Percentiles rank a stretch among this genome's conserved stretches.
phyloP scores from a whole-genome alignment of 768 basidiomycete genomes.

The Auricularia auricula-judae region DNA sequence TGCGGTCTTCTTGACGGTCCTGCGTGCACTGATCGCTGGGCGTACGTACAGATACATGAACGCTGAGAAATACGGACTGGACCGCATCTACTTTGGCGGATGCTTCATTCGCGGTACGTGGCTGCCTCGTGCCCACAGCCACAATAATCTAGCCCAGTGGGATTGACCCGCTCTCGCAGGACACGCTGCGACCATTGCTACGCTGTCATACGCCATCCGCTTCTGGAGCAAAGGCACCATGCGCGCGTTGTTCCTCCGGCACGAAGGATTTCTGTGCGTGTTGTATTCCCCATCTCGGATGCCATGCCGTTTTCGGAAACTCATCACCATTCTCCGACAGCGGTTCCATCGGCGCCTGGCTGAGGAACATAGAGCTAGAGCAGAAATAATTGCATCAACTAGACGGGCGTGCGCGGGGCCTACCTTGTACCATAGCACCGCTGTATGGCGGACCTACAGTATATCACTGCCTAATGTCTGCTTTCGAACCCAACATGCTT shows the following conservation, averaged over 20 bases:
- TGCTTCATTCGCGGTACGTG: conserved; percentile 91
- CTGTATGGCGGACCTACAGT: background rate
- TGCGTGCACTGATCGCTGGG: conserved; percentile 8
- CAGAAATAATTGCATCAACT: conserved; percentile 11
- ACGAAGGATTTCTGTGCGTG: conserved; percentile 91
- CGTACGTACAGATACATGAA: conserved; percentile 84
- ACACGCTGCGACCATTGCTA: conserved; percentile 93
- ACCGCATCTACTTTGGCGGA: conserved; percentile 97
- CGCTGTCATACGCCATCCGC: conserved; percentile 95
- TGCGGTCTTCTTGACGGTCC: conserved; percentile 14
- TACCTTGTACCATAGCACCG: background rate
- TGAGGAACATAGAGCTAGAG: conserved; percentile 82
- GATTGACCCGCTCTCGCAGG: conserved; percentile 36
- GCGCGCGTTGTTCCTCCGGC: conserved; percentile 89
- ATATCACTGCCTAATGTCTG: background rate
- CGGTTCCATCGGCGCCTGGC: conserved; percentile 94
- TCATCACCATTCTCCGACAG: conserved; percentile 27
- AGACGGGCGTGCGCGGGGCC: background rate
- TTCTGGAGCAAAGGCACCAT: conserved; percentile 99
- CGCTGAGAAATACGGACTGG: conserved; percentile 94
- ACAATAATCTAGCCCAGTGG: conserved; percentile 5
- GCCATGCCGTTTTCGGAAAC: background rate
- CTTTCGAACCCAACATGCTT: background rate
- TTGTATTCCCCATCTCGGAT: background rate
- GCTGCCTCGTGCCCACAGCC: background rate